Evolutionary conservation across 2,329 filamentous ascomycete genomes (phyloP), one percentile per base, ranked within the genome.

Genomic region (Fusarium ramigenum): DNA sequence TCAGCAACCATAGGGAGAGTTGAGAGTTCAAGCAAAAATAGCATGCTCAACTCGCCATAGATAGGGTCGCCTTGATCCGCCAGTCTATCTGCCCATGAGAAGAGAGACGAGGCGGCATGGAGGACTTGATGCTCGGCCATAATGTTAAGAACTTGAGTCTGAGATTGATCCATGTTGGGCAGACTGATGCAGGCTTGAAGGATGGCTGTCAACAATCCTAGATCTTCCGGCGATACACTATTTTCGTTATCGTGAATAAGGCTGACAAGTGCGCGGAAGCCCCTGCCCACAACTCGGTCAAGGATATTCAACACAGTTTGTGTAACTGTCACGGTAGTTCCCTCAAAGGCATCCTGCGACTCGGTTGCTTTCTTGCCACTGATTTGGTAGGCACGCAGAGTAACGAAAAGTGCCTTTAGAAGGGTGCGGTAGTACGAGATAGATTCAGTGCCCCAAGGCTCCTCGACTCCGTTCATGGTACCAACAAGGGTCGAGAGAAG

Each of bases 21-120:
- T 3, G 95, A 97, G 18, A 99, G 88, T 75, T 97, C 93, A 28
- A 97, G 90, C 19, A 99, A 87, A 82, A 98, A 97, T 32, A 95
- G 87, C 44, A 97, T 88, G 77, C 93, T 93, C n/a, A 98, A 89
- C 79, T 98, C 95, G 72, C 95, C 96, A 81, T 98, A 98, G 36
- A 98, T 86, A 1, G 96, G 96, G 79, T 98, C 96, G 34, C 91
- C 90, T 63, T 92, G 89, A 40, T 92, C 88, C 1, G 92, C 89
- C 30, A 98, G 87, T 74, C 92, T 91, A 81, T 98, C 95, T 8
- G 96, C 90, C 96, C 96, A 99, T 0, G 95, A 97, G 82, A 96
- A 98, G 9, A 99, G 87, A 39, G 93, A 94, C 10, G 92, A 91
- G 2, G 95, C 95, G 69, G 95, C 93, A 77, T 96, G 93, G 50